Conservation (phyloP, 306 rosid species). For the Medicago lupulina region DNA sequence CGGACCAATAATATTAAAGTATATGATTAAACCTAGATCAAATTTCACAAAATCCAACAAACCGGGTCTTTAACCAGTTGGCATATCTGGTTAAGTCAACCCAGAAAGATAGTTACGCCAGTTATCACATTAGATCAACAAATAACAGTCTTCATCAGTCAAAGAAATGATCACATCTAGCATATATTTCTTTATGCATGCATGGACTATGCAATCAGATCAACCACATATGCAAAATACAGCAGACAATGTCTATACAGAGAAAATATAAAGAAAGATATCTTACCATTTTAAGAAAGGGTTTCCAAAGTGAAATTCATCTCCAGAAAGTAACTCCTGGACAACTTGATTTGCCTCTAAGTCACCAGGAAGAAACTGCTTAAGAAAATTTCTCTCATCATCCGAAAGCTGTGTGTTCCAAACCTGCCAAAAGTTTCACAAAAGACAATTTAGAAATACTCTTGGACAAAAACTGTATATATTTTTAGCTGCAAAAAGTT, state of each 20-base stretch:
- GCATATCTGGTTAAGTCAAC: conserved; percentile 7
- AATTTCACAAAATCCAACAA: conserved; percentile 17
- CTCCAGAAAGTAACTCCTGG: conserved; percentile 70
- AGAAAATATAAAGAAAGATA: conserved; percentile 43
- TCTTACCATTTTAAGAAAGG: conserved; percentile 79
- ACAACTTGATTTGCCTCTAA: conserved; percentile 68
- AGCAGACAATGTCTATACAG: conserved; percentile 16
- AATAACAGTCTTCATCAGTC: conserved; percentile 11
- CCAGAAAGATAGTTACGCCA: neutral
- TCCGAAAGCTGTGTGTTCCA: conserved; percentile 82
- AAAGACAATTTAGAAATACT: conserved; percentile 35
- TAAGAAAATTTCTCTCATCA: conserved; percentile 71
- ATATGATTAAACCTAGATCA: neutral
- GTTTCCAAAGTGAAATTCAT: conserved; percentile 80
- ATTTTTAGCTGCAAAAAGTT: conserved; percentile 26
- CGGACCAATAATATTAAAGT: neutral
- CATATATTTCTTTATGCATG: conserved; percentile 7
- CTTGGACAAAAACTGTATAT: neutral
- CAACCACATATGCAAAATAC: conserved; percentile 19
- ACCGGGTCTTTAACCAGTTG: conserved; percentile 13
- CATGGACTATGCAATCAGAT: conserved; percentile 34
- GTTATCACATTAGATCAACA: conserved; percentile 15
- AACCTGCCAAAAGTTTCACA: conserved; percentile 62
- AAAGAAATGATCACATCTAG: conserved; percentile 22
- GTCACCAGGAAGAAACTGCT: conserved; percentile 77